Base-by-base conservation (phyloP, 768 basidiomycete genomes). In the Chiua virens region DNA sequence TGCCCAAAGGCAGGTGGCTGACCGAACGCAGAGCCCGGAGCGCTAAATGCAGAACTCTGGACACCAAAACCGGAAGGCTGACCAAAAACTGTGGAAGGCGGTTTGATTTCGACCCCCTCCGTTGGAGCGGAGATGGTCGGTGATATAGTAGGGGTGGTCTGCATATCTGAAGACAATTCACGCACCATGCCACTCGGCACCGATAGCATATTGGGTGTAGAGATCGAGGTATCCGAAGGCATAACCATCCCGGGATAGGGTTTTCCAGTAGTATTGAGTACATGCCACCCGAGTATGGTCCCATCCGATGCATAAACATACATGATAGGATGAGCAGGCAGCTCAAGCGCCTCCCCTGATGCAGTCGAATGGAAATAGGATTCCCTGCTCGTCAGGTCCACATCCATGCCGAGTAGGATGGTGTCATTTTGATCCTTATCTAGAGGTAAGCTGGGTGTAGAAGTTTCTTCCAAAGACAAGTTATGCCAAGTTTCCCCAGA, bases 241-340 rank as follows among this genome's bases (percentile, higher is more conserved):
- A 67, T 59, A 7, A 76, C 62, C 76, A 89, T 81, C 25, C 81
- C 81, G 37, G 75, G 70, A 60, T 89, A 91, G 8, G 77, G 71
- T 17, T 57, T 66, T 1, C 73, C 76, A 37, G 76, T 78, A 8
- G 74, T 71, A 61, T 86, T 81, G 34, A 87, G 79, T 20, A 87
- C 61, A 63, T 83, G 74, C 88, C 89, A 92, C 4, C 75, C 89
- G 42, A 83, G 78, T 21, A 92, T 48, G 0, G 88, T 87, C 18
- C 89, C 89, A 60, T 92, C 89, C 47, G 83, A 89, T 11, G 87
- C 76, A 66, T 88, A 91, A 3, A 81, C 84, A 63, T 83, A 90
- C 67, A 90, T 69, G 49, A 89, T 73, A 0, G 89, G 89, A 13
- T 75, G 75, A 10, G 79, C 71, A 11, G 79, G 77, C 3, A 76